These are phyloP conservation scores for Schwanniomyces yamadae DNA, from an alignment of 805 yeast species.

Conservation along the genomic window DNA sequence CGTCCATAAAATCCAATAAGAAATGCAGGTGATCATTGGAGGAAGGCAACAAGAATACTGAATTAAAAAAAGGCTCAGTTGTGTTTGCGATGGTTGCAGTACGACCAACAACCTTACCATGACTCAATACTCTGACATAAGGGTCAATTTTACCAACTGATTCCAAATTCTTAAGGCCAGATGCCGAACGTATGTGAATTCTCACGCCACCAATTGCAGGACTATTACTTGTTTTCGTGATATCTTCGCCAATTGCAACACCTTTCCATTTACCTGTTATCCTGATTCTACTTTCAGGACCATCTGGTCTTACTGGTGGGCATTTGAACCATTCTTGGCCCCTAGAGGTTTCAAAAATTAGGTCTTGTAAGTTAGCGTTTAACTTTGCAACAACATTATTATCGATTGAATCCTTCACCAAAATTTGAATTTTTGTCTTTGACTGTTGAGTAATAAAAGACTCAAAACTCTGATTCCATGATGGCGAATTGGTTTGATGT, in stretches of 20 bases:
- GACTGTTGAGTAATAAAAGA: slow-evolving; percentile 61
- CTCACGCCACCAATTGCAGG: slow-evolving; percentile 70
- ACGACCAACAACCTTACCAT: slow-evolving; percentile 56
- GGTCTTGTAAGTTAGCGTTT: slow-evolving; percentile 52
- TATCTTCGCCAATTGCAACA: slow-evolving; percentile 50
- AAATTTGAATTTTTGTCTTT: slow-evolving; percentile 51
- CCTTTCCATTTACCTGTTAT: slow-evolving; percentile 71
- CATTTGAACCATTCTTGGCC: slow-evolving; percentile 52
- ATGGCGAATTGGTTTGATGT: slow-evolving; percentile 69
- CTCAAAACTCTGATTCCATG: slow-evolving; percentile 66
- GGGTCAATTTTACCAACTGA: slow-evolving; percentile 77
- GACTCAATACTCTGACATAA: slow-evolving; percentile 57
- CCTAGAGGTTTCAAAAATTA: slow-evolving; percentile 47
- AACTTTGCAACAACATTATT: slow-evolving; percentile 54
- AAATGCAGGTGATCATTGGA: slow-evolving; percentile 59
- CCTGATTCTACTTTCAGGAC: slow-evolving; percentile 44
- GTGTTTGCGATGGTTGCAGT: slow-evolving; percentile 56
- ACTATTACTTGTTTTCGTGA: slow-evolving; percentile 41
- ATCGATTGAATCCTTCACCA: slow-evolving; percentile 61
- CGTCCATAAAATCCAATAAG: slow-evolving; percentile 62
- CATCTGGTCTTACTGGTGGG: slow-evolving; percentile 42
- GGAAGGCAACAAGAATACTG: slow-evolving; percentile 60
- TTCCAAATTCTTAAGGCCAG: slow-evolving; percentile 54
- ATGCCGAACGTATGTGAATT: slow-evolving; percentile 55
- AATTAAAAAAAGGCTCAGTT: slow-evolving; percentile 57